These are phyloP conservation scores for Daldinia sp. DNA, from an alignment of 2,329 filamentous ascomycete species.

Conservation along the genomic window DNA sequence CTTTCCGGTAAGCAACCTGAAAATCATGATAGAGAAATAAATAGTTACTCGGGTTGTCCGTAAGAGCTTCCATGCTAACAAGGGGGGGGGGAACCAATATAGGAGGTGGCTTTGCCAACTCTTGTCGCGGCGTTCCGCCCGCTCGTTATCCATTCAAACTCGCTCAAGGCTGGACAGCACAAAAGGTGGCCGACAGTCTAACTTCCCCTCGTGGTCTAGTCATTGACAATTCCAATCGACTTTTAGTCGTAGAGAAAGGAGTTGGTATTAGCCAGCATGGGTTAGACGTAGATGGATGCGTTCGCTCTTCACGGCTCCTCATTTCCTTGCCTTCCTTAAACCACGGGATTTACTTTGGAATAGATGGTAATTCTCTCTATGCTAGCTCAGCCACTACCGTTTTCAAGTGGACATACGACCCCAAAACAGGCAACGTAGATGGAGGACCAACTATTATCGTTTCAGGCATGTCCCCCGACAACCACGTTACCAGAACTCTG, in stretches of 20 bases:
- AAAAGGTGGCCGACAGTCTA: conserved; percentile 41
- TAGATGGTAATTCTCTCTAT: conserved; percentile 49
- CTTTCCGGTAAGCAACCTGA: background rate
- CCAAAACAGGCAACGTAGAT: conserved; percentile 51
- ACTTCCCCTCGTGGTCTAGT: conserved; percentile 39
- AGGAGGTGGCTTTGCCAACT: conserved; percentile 12
- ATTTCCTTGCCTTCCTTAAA: conserved; percentile 47
- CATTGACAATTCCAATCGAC: conserved; percentile 39
- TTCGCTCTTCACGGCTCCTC: conserved; percentile 36
- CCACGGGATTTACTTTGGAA: conserved; percentile 52
- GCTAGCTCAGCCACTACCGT: conserved; percentile 58
- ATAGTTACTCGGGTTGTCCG: too few relatives aligned
- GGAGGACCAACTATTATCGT: conserved; percentile 54
- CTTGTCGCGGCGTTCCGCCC: conserved; percentile 32
- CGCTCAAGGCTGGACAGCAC: conserved; percentile 37
- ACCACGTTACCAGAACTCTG: conserved; percentile 66
- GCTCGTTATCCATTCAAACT: conserved; percentile 34
- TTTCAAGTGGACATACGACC: conserved; percentile 65
- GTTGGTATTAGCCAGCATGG: conserved; percentile 43
- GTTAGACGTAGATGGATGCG: conserved; percentile 40
- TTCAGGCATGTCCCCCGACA: conserved; percentile 59
- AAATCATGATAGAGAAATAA: too few relatives aligned
- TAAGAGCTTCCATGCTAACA: background rate
- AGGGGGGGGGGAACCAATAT: background rate
- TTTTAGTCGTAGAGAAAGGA: conserved; percentile 41